Percentiles rank a stretch among this genome's conserved stretches.
Conservation (phyloP, 2,329 filamentous ascomycete species). For the Exserohilum rostratum region DNA sequence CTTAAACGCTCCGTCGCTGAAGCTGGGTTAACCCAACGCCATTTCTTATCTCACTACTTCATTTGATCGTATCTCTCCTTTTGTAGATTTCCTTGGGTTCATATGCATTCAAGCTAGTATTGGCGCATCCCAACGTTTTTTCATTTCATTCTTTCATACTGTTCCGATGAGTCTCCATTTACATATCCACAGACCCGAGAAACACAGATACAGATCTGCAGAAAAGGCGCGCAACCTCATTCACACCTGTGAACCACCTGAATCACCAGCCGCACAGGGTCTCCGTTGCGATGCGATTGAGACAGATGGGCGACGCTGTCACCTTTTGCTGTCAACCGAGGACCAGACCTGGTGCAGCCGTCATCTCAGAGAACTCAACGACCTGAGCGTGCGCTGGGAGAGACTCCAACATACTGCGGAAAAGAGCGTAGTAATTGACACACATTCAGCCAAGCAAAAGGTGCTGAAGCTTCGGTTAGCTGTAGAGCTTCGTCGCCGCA, state of each 20-base stretch:
- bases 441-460: constrained; percentile 28
- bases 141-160: no score
- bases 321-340: constrained; percentile 9
- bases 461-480: constrained; percentile 31
- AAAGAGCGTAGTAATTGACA: constrained; percentile 14
- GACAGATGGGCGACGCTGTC: constrained; percentile 27
- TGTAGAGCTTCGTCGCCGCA: constrained; percentile 29
- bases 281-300: constrained; percentile 31
- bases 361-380: constrained; percentile 25
- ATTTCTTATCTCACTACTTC: no score
- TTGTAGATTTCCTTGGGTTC: no score
- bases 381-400: constrained; percentile 25
- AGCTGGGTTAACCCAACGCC: no score
- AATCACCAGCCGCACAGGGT: constrained; percentile 15
- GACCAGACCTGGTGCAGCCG: constrained; percentile 21
- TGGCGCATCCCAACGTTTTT: no score
- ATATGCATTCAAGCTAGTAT: no score
- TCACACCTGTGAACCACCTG: constrained; percentile 17
- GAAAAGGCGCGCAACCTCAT: constrained; percentile 16
- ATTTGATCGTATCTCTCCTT: no score
- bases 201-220: constrained; percentile 7
- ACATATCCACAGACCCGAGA: constrained; percentile 11
- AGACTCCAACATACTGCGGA: constrained; percentile 26
- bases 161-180: constrained; percentile 12
- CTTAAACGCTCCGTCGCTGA: no score